These are phyloP conservation scores for Colletotrichum scovillei DNA, from an alignment of 2,329 filamentous ascomycete genomes.

Conservation along the genomic window DNA sequence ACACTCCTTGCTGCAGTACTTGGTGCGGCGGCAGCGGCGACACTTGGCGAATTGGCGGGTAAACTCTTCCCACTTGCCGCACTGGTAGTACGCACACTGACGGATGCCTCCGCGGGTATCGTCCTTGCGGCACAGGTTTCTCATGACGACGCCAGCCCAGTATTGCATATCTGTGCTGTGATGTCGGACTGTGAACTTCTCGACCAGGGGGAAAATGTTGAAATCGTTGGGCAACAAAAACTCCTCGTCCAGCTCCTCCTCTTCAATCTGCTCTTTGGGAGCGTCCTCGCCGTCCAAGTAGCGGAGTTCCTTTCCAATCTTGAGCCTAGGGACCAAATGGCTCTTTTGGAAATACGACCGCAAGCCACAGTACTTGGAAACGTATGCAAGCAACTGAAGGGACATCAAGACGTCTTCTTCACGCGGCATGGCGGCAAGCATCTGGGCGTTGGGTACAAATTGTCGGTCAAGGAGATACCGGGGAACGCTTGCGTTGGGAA, in stretches of 20 bases:
- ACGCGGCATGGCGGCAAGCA: constrained; percentile 91
- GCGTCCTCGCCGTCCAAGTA: constrained; percentile 78
- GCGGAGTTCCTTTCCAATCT: constrained; percentile 87
- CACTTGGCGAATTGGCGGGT: constrained; percentile 98
- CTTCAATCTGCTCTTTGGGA: constrained; percentile 55
- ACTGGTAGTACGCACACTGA: constrained; percentile 98
- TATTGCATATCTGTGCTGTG: constrained; percentile 99
- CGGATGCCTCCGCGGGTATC: constrained; percentile 93
- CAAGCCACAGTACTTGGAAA: constrained; percentile 98
- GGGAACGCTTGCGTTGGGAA: constrained; percentile 78
- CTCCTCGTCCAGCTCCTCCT: constrained; percentile 81
- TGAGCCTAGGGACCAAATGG: constrained; percentile 90
- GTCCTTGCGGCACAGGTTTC: constrained; percentile 97
- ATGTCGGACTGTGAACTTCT: constrained; percentile 97
- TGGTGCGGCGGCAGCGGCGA: constrained; percentile 92
- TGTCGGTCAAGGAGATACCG: constrained; percentile 83
- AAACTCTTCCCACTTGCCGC: constrained; percentile 98
- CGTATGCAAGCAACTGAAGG: constrained; percentile 93
- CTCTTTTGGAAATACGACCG: constrained; percentile 95
- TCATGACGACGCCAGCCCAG: constrained; percentile 99
- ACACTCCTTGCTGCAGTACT: constrained; percentile 99
- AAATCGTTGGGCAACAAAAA: constrained; percentile 94
- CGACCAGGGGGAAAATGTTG: constrained; percentile 97
- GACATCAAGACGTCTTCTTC: constrained; percentile 99
- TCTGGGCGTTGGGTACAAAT: constrained; percentile 75